These are phyloP conservation scores for Rhododendron griersonianum DNA, from an alignment of 148 eudicot species.

Conservation along the genomic window DNA sequence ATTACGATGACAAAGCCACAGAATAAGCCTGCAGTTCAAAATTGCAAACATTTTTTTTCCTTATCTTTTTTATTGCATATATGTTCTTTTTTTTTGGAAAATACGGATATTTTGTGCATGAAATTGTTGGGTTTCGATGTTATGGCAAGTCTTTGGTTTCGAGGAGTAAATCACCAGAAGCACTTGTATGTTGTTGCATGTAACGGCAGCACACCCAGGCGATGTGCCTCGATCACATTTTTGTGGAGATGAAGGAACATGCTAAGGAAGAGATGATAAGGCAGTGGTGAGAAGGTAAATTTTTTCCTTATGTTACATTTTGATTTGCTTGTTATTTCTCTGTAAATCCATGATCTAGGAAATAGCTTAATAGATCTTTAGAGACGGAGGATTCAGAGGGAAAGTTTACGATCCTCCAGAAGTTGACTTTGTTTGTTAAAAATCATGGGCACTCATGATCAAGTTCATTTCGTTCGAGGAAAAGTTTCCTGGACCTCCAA, in stretches of 20 bases:
- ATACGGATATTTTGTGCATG: background rate
- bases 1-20: background rate
- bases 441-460: no score
- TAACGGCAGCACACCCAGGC: background rate
- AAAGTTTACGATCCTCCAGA: no score
- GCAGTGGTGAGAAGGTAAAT: background rate
- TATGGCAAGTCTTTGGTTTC: background rate
- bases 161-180: background rate
- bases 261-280: background rate
- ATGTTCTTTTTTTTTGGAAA: background rate
- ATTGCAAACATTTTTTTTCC: background rate
- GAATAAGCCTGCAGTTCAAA: background rate
- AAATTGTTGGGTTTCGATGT: background rate
- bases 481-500: no score
- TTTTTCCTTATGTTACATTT: background rate
- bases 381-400: no score
- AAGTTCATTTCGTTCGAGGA: no score
- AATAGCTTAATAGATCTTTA: background rate
- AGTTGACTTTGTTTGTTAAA: no score
- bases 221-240: background rate
- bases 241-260: background rate
- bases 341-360: background rate
- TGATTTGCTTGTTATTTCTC: background rate
- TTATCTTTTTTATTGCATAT: background rate
- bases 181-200: background rate